Percentiles rank a stretch among this genome's conserved stretches.
These are phyloP conservation scores for Nicotiana knightiana DNA, from an alignment of 257 asterid genomes.

Conservation along the genomic window DNA sequence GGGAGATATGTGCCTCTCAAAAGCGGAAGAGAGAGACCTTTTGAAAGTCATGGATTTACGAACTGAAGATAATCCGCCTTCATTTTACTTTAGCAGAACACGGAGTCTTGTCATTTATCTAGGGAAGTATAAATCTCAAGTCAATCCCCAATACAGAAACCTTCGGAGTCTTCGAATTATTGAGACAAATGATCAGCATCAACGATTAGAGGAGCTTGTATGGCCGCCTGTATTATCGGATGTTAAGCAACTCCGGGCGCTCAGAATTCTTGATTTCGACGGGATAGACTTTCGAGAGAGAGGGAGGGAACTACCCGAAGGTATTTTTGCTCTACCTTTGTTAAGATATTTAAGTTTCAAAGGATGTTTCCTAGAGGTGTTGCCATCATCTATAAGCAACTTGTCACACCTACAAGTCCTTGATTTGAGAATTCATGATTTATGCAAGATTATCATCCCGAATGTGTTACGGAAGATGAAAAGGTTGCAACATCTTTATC, in stretches of 20 bases:
- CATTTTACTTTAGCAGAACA: not conserved
- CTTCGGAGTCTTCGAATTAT: conserved; percentile 19
- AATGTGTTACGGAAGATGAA: conserved; percentile 1
- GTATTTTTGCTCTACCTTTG: not conserved
- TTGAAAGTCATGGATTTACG: not conserved
- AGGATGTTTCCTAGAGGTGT: conserved; percentile 16
- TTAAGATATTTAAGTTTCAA: conserved; percentile 29
- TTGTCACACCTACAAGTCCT: conserved; percentile 21
- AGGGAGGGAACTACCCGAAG: not conserved
- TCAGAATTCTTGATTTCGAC: conserved; percentile 14
- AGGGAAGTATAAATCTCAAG: not conserved
- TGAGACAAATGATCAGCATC: not conserved
- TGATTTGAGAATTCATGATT: conserved; percentile 16
- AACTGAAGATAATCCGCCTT: not conserved
- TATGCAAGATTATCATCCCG: not conserved
- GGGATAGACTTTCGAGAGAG: not conserved
- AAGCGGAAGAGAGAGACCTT: conserved; percentile 11
- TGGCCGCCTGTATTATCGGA: not conserved
- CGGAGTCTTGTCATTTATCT: conserved; percentile 12
- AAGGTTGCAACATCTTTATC: conserved; percentile 20
- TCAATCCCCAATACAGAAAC: not conserved
- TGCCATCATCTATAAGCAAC: conserved; percentile 14
- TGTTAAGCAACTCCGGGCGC: not conserved
- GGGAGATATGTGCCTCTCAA: not conserved
- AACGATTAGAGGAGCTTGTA: not conserved